A percentile compares a stretch with the other conserved stretches of the same genome.
Evolutionary conservation across 2,329 filamentous ascomycete species (phyloP).

Genomic region (Clonostachys byssicola): DNA sequence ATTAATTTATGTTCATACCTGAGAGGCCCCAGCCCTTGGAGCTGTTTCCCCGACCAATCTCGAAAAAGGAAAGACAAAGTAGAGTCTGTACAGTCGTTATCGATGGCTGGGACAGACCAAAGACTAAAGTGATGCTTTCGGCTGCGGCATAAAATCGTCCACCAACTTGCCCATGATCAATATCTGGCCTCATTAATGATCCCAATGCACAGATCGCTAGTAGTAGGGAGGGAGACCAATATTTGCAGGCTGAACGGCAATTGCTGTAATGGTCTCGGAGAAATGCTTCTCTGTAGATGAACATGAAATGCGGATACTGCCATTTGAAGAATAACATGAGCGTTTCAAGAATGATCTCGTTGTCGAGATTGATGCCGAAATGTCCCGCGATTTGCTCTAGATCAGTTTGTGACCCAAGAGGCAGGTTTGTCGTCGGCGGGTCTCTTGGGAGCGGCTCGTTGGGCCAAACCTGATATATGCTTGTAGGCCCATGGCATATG

Average conservation of each 20-base stretch:
- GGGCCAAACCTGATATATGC: conserved; percentile 12
- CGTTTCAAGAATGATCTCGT: conserved; percentile 8
- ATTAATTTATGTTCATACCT: conserved; percentile 5
- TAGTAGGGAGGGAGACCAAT: conserved; percentile 16
- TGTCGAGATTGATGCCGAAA: conserved; percentile 13
- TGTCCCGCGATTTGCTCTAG: conserved; percentile 11
- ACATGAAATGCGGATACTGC: conserved; percentile 23
- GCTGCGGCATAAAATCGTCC: conserved; percentile 13
- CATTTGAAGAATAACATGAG: conserved; percentile 17
- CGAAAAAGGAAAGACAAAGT: conserved; percentile 18
- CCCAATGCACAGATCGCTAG: conserved; percentile 16
- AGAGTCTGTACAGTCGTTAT: conserved; percentile 16
- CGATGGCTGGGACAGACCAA: conserved; percentile 11
- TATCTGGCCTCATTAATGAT: conserved; percentile 4
- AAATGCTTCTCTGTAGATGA: conserved; percentile 21
- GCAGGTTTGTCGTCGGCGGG: too few species aligned
- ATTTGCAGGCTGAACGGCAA: conserved; percentile 8
- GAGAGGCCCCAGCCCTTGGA: conserved; percentile 20
- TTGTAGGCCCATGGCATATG: conserved; percentile 12
- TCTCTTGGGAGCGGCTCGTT: too few species aligned
- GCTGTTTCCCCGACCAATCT: conserved; percentile 15
- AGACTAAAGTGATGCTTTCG: conserved; percentile 15
- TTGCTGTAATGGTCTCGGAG: conserved; percentile 14
- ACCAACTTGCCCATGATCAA: conserved; percentile 3
- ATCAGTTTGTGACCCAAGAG: background rate